phyloP scores from a whole-genome alignment of 768 basidiomycete species.

The Pleurotus salmoneostramineus region DNA sequence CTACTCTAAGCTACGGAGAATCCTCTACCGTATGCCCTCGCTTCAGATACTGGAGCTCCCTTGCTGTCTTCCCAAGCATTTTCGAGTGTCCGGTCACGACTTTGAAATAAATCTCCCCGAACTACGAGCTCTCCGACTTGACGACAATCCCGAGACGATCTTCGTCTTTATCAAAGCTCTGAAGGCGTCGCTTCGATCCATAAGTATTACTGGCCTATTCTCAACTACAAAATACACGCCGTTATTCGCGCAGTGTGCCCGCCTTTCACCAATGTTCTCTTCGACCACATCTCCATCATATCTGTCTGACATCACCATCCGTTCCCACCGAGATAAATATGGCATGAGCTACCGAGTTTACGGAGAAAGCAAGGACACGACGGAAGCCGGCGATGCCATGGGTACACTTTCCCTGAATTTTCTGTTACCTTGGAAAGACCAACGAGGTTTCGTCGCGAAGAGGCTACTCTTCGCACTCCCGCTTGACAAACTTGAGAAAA shows the following conservation, averaged over 20 bases:
- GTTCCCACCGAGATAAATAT: too few species aligned
- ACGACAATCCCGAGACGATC: not conserved
- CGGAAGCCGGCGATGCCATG: too few species aligned
- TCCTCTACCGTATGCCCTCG: not conserved
- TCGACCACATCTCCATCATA: too few species aligned
- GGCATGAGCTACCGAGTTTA: too few species aligned
- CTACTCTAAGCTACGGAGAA: not conserved
- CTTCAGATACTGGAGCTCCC: not conserved
- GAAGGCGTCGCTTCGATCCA: not conserved
- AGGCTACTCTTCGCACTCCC: too few species aligned
- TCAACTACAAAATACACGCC: not conserved
- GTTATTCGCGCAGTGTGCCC: not conserved
- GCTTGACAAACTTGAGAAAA: too few species aligned
- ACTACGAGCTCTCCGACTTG: not conserved
- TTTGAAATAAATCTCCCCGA: not conserved
- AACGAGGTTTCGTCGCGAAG: too few species aligned
- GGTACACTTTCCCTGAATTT: too few species aligned
- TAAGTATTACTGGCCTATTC: not conserved
- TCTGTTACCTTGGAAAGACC: too few species aligned
- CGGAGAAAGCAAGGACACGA: too few species aligned
- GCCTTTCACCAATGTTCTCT: not conserved
- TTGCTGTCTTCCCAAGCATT: not conserved
- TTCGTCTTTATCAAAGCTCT: not conserved
- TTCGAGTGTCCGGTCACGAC: not conserved
- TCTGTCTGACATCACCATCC: too few species aligned